These are phyloP conservation scores for Larix sibirica DNA, from an alignment of 83 land plant genomes.

Conservation along the genomic window DNA sequence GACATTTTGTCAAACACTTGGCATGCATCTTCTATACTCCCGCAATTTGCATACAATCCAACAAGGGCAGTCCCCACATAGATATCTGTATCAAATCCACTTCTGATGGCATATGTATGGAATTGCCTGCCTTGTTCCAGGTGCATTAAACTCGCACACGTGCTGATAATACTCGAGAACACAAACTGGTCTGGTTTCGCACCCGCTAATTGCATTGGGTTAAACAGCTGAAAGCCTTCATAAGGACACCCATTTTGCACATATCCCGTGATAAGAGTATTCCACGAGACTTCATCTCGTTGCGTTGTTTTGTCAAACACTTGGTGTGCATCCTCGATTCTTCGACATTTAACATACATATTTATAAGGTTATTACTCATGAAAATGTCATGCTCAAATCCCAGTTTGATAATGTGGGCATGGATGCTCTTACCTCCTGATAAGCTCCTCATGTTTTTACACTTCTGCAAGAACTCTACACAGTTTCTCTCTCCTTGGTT, in stretches of 20 bases:
- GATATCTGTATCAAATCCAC: constrained; percentile 22
- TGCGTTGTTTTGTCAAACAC: constrained; percentile 19
- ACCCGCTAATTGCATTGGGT: constrained; percentile 42
- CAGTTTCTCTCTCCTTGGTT: too few species aligned
- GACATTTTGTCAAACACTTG: background rate
- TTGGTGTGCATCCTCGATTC: constrained; percentile 22
- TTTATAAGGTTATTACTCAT: constrained; percentile 28
- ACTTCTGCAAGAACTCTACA: too few species aligned
- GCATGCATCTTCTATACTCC: background rate
- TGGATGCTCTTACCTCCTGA: background rate
- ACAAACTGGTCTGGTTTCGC: constrained; percentile 44
- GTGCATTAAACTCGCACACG: constrained; percentile 41
- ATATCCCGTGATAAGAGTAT: constrained; percentile 41
- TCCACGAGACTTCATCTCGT: constrained; percentile 31
- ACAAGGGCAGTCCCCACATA: constrained; percentile 41
- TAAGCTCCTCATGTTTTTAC: too few species aligned
- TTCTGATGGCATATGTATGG: constrained; percentile 37
- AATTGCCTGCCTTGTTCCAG: constrained; percentile 45
- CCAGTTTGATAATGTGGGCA: background rate
- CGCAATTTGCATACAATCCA: constrained; percentile 54
- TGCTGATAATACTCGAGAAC: constrained; percentile 48
- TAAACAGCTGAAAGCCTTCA: constrained; percentile 24
- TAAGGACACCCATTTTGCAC: constrained; percentile 32
- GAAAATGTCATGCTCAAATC: constrained; percentile 5
- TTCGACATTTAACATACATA: constrained; percentile 26